Base-by-base conservation (phyloP, 2,329 filamentous ascomycete genomes). In the Claviceps fusiformis region DNA sequence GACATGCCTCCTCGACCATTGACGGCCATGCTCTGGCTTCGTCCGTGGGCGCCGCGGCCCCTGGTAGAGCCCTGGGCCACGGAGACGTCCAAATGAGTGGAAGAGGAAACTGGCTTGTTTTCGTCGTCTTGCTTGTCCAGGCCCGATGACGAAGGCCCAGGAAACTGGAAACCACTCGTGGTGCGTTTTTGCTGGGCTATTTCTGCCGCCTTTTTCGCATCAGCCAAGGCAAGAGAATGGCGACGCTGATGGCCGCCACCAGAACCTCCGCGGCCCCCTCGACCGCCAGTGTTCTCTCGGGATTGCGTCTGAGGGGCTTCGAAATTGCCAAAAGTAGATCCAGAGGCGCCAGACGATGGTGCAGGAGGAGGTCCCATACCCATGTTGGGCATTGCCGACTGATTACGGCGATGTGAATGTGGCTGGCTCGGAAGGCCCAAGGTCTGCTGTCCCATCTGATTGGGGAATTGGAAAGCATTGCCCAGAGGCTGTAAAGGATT, bases 171-270 rank as follows among this genome's bases (percentile, higher is more conserved):
- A 56, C 85, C 90, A 59, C 88, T 90, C 58, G 91, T 90, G 55
- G 92, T 95, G 70, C 91, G 81, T 75, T 96, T 96, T 76, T 95
- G 92, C 73, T 98, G 93, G 51, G 93, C 93, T 60, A 95, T 74
- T 70, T 98, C 93, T 56, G 93, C 93, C 50, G 93, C 93, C 75
- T 96, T 97, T 74, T 95, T 97, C 52, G 93, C 93, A 71, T 98
- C 93, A 43, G 91, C 89, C 60, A 98, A 76, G 59, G 91, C 93
- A 60, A 98, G 78, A 24, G 93, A 98, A 73, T 98, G 93, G 71
- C 93, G 86, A 67, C 93, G 84, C 70, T 95, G 87, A 68, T 98
- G 93, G 58, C 92, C 92, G 64, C 83, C 80, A 56, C 79, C 84
- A 59, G 83, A 76, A 58, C 82, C 78, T 17, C 66, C 67, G 47